Evolutionary conservation across 2,329 filamentous ascomycete species (phyloP), one percentile per base, ranked within the genome.

Genomic region (Fusarium sp.): DNA sequence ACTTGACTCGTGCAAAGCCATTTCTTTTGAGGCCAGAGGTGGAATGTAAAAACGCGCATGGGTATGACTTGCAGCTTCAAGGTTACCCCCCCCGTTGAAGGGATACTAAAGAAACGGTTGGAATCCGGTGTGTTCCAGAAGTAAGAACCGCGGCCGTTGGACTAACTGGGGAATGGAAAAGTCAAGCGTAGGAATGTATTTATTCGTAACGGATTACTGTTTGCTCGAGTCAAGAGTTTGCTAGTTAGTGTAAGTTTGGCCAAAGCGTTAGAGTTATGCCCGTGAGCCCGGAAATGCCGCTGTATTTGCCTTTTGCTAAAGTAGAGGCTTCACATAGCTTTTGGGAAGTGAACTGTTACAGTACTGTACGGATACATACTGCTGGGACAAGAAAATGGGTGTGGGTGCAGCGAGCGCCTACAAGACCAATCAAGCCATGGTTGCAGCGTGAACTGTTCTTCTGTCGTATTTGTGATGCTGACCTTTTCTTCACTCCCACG

Each of bases 391-490:
- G 3, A 38, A 30, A 30, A 38, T 38, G 46, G 72, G 72, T 70
- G 72, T 70, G 59, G 56, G 56, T 66, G 63, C 68, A 67, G 55
- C 53, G 50, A 73, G 73, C 73, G 73, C 63, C 73, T 75, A 72
- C 46, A 53, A 73, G 57, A 51, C 70, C 73, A 75, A 75, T 75
- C 59, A 54, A 25, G n/a, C 24, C 44, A 46, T 29, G 24, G 22
- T 40, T 46, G 42, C 22, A 22, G 49, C 24, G 47, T 61, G 50
- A 50, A 54, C 20, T 52, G 22, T n/a, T 29, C 25, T 44, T 44
- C 22, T 47, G 45, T n/a, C 45, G 25, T 45, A 30, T 20, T 22
- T 49, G 46, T 32, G 27, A 20, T 51, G 20, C 22, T 34, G 30
- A 15, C 24, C 30, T 38, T 18, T 49, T 30, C 29, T 20, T 27